Conservation (phyloP, 371 early-diverging fungal species). For the Funneliformis caledonium region DNA sequence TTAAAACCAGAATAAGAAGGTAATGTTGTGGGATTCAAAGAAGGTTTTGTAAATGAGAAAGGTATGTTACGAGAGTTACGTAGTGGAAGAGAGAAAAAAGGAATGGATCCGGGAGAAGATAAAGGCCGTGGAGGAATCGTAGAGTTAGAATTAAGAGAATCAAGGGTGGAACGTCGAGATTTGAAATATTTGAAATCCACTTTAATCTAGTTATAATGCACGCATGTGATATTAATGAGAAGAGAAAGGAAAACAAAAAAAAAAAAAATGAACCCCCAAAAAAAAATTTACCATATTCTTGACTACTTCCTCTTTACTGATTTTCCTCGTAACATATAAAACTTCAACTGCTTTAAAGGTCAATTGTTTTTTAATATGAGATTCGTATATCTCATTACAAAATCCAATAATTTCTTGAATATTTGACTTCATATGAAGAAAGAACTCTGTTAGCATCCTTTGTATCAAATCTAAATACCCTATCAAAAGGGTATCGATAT, state of each 20-base stretch:
- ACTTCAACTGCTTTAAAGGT: background rate
- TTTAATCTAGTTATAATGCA: background rate
- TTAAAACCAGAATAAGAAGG: no score
- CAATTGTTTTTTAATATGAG: background rate
- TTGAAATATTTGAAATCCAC: background rate
- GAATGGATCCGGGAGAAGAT: no score
- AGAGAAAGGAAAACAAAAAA: no score
- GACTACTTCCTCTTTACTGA: background rate
- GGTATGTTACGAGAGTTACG: no score
- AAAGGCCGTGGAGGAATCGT: no score
- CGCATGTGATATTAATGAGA: no score
- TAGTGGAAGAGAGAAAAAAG: no score
- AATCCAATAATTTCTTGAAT: background rate
- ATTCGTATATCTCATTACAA: background rate
- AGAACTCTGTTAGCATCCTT: background rate
- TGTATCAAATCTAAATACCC: slow-evolving; percentile 1
- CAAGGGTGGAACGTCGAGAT: background rate
- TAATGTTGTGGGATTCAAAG: no score
- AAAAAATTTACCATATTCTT: background rate
- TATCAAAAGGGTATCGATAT: slow-evolving; percentile 4
- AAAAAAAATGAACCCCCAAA: no score
- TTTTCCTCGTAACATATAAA: background rate
- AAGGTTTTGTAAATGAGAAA: no score
- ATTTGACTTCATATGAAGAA: background rate
- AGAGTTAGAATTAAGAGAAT: no score